Conservation (phyloP, 2,329 filamentous ascomycete genomes). For the Mycosphaerelloides madeirae region DNA sequence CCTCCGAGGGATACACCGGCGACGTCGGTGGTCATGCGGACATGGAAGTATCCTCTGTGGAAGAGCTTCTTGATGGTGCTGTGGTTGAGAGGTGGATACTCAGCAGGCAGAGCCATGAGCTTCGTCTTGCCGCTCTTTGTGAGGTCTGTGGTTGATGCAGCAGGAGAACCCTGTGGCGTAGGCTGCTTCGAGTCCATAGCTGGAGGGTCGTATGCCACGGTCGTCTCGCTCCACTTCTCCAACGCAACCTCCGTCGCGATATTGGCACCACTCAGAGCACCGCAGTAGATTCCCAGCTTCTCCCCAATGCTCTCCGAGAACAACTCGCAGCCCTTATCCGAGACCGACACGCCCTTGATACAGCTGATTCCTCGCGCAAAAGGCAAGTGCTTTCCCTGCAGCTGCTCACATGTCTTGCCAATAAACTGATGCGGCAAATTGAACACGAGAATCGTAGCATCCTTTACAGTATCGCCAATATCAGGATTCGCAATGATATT, state of each 20-base stretch:
- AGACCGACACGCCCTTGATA: slow-evolving; percentile 96
- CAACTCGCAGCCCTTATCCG: slow-evolving; percentile 75
- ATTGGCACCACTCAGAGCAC: slow-evolving; percentile 91
- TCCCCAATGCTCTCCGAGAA: slow-evolving; percentile 95
- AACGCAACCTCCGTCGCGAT: slow-evolving; percentile 90
- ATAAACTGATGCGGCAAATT: slow-evolving; percentile 98
- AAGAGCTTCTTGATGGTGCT: slow-evolving; percentile 78
- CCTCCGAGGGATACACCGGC: slow-evolving; percentile 92
- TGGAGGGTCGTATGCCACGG: slow-evolving; percentile 91
- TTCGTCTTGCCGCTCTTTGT: slow-evolving; percentile 55
- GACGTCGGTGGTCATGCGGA: slow-evolving; percentile 90
- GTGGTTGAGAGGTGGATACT: slow-evolving; percentile 85
- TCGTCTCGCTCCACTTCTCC: slow-evolving; percentile 97
- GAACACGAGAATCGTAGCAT: slow-evolving; percentile 87
- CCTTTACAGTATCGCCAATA: slow-evolving; percentile 71
- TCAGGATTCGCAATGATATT: slow-evolving; percentile 85
- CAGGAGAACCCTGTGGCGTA: slow-evolving; percentile 52
- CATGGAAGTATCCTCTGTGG: slow-evolving; percentile 96
- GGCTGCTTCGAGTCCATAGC: slow-evolving; percentile 77
- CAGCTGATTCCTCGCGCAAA: slow-evolving; percentile 92
- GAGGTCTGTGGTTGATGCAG: slow-evolving; percentile 5
- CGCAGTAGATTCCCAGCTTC: slow-evolving; percentile 90
- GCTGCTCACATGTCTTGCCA: slow-evolving; percentile 72
- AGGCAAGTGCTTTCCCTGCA: slow-evolving; percentile 83
- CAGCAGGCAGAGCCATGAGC: slow-evolving; percentile 60